Base-by-base conservation (phyloP, 148 eudicot species). In the Simmondsia chinensis region DNA sequence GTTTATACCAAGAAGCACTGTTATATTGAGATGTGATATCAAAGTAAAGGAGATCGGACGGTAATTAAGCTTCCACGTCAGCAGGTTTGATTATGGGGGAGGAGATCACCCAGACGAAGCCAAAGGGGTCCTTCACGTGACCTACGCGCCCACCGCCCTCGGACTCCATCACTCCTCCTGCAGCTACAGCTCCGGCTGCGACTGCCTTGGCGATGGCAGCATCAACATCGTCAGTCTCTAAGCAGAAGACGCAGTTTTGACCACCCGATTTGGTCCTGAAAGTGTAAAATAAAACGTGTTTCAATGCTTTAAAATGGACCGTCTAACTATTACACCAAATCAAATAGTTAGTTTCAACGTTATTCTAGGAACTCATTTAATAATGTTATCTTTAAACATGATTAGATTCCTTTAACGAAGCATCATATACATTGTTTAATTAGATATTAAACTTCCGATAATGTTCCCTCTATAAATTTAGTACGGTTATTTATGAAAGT, bases 41-140 rank as follows among this genome's bases (percentile, higher is more conserved):
- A 10, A 3, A 22, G 25, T 8, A 27, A 26, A 26, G 15, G 27
- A 39, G 12, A 49, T 42, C 48, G 5, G 13, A 57, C 63, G 60
- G 46, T 9, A 6, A 16, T 26, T 38, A 72, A 15, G 75, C 79
- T 15, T 74, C 73, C 52, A 34, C 75, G 9, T 60, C 74, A 43
- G 28, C 70, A 13, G 46, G 10, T 27, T 50, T 54, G 68, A 69
- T 72, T 10, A 68, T 28, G 19, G 78, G 64, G 6, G 83, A 38
- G 54, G 75, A 63, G 33, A 88, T 67, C 15, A 60, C 14, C 94
- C 94, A 88, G 21, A 64, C 25, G 18, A 58, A 68, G 35, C 97
- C 97, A 22, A 49, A 88, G 0, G 97, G 91, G 29, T 84, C 97
- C 79, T 77, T 78, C 52, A 88, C 64, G 52, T 77, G 75, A 1